These are phyloP conservation scores for Petrea volubilis DNA, from an alignment of 257 asterid species.

Conservation along the genomic window DNA sequence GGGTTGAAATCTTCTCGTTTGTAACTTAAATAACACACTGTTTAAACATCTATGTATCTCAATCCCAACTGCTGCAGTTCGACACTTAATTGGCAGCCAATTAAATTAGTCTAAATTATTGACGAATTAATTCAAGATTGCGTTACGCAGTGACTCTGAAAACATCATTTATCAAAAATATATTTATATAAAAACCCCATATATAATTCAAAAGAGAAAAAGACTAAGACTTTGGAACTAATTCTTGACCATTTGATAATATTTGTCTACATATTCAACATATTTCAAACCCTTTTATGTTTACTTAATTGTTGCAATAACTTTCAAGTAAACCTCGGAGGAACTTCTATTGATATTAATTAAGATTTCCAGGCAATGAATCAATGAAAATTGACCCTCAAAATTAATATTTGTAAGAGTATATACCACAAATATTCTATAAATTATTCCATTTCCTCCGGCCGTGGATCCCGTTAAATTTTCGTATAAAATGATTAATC, in stretches of 20 bases:
- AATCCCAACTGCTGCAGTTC: too few species aligned
- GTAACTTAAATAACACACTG: too few species aligned
- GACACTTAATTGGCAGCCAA: too few species aligned
- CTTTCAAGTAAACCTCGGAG: neutral
- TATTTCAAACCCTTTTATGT: neutral
- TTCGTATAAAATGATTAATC: neutral
- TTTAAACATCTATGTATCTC: too few species aligned
- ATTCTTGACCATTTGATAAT: neutral
- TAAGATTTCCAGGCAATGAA: neutral
- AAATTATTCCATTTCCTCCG: neutral
- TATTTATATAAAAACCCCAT: too few species aligned
- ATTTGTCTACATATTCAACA: neutral
- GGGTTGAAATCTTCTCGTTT: too few species aligned
- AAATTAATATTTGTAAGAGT: neutral
- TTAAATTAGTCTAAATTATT: too few species aligned
- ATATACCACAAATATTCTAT: constrained; percentile 9
- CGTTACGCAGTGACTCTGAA: neutral
- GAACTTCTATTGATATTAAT: neutral
- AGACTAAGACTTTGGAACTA: neutral
- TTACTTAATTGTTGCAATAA: neutral
- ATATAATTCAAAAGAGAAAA: neutral
- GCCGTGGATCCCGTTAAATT: neutral
- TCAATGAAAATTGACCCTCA: neutral
- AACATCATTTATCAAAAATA: neutral
- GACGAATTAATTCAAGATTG: neutral